These are phyloP conservation scores for Eimeria acervulina DNA, from an alignment of 169 alveolate species.

Conservation along the genomic window DNA sequence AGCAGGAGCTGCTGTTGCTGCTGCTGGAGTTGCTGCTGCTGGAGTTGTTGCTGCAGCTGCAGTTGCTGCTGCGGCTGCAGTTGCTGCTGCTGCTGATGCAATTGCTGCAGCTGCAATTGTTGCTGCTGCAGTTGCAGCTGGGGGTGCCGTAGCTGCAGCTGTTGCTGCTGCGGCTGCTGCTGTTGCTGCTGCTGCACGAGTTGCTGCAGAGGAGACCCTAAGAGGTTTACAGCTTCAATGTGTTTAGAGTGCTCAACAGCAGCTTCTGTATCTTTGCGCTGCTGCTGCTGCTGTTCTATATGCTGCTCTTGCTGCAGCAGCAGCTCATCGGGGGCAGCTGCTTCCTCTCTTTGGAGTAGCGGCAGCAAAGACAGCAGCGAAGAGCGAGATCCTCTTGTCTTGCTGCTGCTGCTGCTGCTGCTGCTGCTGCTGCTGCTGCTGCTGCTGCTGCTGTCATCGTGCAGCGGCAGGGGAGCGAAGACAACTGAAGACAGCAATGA, in stretches of 20 bases:
- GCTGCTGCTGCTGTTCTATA: not conserved
- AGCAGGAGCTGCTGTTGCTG: too few relatives aligned
- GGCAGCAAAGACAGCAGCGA: slow-evolving; percentile 13
- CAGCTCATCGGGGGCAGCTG: not conserved
- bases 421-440: slow-evolving; percentile 25
- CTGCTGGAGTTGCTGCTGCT: too few relatives aligned
- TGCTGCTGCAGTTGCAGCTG: too few relatives aligned
- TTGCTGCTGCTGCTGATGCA: too few relatives aligned
- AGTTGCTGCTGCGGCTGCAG: too few relatives aligned
- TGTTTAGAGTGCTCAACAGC: not conserved
- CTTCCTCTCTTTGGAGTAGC: not conserved
- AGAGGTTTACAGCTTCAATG: not conserved
- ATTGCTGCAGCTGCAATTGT: too few relatives aligned
- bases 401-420: slow-evolving; percentile 56
- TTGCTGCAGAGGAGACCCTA: not conserved
- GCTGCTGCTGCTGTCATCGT: slow-evolving; percentile 15
- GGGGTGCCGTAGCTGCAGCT: too few relatives aligned
- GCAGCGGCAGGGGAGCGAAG: slow-evolving; percentile 27
- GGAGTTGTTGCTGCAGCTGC: too few relatives aligned
- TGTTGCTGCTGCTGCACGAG: too few relatives aligned
- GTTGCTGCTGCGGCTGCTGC: too few relatives aligned
- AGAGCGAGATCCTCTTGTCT: not conserved
- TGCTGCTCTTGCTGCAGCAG: slow-evolving; percentile 51
- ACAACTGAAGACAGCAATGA: slow-evolving; percentile 10
- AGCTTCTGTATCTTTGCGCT: not conserved